Conservation (phyloP, 2,329 filamentous ascomycete species). For the Aspergillus bombycis region DNA sequence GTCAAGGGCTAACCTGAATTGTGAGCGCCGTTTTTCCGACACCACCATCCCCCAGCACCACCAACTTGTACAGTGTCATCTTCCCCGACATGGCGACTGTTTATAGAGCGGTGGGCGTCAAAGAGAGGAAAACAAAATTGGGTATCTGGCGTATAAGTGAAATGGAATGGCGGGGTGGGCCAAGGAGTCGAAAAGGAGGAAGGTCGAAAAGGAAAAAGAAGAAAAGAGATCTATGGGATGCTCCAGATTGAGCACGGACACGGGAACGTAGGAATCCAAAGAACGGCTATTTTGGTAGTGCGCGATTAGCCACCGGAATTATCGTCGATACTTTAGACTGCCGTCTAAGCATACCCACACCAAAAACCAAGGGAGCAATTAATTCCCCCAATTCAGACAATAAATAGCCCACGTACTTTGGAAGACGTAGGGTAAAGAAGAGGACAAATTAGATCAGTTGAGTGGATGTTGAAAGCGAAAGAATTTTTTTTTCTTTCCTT, state of each 20-base stretch:
- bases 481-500: neutral
- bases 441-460: neutral
- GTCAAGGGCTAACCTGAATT: conserved; percentile 63
- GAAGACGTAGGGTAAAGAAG: neutral
- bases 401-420: conserved; percentile 19
- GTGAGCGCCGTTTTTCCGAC: conserved; percentile 93
- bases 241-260: conserved; percentile 29
- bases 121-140: conserved; percentile 3
- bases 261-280: conserved; percentile 27
- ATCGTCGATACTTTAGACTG: conserved; percentile 22
- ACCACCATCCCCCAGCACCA: conserved; percentile 91
- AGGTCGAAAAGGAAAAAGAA: conserved; percentile 16
- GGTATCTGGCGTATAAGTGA: conserved; percentile 6
- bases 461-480: neutral
- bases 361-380: conserved; percentile 15
- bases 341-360: conserved; percentile 22
- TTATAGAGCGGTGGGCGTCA: conserved; percentile 1
- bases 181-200: conserved; percentile 4
- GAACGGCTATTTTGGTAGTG: conserved; percentile 30
- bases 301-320: conserved; percentile 30
- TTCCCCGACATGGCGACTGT: conserved; percentile 74
- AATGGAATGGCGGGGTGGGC: conserved; percentile 1
- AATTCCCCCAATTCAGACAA: conserved; percentile 5
- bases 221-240: conserved; percentile 25
- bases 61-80: conserved; percentile 95